Evolutionary conservation across 129 eudicot species (phyloP).

Genomic region (Tagetes erecta): DNA sequence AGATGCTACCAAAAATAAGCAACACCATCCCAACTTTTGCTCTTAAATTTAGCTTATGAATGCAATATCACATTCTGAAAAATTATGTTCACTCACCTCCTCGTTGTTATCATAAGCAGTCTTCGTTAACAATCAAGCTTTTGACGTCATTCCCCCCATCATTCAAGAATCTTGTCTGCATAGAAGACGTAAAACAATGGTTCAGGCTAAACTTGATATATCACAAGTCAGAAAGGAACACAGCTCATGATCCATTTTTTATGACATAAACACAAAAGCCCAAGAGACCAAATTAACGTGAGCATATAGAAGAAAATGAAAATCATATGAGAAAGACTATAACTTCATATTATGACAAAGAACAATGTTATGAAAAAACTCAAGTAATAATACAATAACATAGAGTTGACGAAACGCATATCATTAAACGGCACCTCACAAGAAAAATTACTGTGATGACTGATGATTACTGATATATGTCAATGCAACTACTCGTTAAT

Average conservation of each 20-base stretch:
- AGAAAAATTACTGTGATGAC: not conserved
- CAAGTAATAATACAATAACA: not conserved
- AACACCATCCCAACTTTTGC: not conserved
- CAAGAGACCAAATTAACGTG: not conserved
- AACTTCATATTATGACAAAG: conserved; percentile 6
- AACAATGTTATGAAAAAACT: not conserved
- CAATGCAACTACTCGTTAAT: conserved; percentile 3
- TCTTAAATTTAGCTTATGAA: not conserved
- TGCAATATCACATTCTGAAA: not conserved
- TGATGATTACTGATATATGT: not conserved
- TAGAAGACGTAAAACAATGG: conserved; percentile 1
- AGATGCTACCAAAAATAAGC: not conserved
- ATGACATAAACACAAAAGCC: not conserved
- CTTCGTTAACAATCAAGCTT: conserved; percentile 53
- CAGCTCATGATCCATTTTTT: conserved; percentile 11
- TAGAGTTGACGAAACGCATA: not conserved
- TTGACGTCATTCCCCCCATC: conserved; percentile 45
- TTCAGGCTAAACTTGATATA: conserved; percentile 3
- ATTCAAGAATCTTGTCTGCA: conserved; percentile 47
- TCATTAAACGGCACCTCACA: conserved; percentile 12
- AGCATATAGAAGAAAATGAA: conserved; percentile 2
- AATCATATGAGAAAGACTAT: not conserved
- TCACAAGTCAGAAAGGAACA: conserved; percentile 12
- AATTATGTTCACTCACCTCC: conserved; percentile 40
- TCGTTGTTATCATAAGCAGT: conserved; percentile 35